Base-by-base conservation (phyloP, 2,329 filamentous ascomycete genomes). In the Neofusicoccum umdonicola region DNA sequence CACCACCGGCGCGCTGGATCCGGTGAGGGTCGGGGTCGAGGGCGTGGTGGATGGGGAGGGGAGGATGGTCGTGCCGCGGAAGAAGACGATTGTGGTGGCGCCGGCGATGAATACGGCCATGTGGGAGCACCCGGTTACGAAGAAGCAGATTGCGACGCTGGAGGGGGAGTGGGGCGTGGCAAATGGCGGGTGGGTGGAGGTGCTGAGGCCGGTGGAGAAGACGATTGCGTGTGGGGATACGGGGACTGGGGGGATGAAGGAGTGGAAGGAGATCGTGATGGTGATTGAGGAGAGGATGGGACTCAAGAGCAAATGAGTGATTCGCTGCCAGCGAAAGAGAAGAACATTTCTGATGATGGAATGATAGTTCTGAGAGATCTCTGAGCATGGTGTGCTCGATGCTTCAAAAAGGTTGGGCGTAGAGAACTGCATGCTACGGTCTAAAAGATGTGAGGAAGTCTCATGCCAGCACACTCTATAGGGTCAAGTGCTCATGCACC, bases 41-140 rank as follows among this genome's bases (percentile, higher is more conserved):
- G 64, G 56, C 15, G 35, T 52, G 19, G 63, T 17, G 50, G 51
- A 31, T 50, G 51, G 6, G 27, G 37, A 45, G 35, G 50, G n/a
- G 5, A 27, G n/a, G 22, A n/a, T 9, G 42, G 19, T 35, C 13
- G 22, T 27, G 61, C 42, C 52, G 22, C 76, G 73, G 61, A 86
- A 83, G 75, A 89, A 89, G 76, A 85, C 82, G 68, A 92, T 96
- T 41, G 71, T 95, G 1, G 90, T 94, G 0, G 90, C 90, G 2
- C 88, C 89, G 1, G 88, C 90, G 35, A 96, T 97, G 92, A 97
- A 97, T 75, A 92, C 87, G 27, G 88, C 89, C 3, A 97, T 97
- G 93, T 96, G 91, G 90, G 82, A 83, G 63, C 92, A 97, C 74
- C 93, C 93, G 1, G 81, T 96, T 51, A 97, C 93, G 0, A 83